phyloP scores from a whole-genome alignment of 805 yeast genomes.

The Teunomyces gatunensis region DNA sequence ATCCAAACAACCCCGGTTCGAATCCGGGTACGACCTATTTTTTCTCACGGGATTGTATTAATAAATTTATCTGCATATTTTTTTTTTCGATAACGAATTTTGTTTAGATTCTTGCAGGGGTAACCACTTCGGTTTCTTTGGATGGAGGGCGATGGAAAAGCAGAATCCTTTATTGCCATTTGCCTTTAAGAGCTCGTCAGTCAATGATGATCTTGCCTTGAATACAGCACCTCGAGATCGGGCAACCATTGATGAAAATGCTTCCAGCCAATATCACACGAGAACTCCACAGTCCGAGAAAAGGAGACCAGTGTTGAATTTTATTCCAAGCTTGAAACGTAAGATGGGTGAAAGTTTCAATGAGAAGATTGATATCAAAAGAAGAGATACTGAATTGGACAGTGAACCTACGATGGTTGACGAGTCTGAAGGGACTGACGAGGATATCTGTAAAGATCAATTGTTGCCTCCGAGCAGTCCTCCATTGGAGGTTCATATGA shows the following conservation, averaged over 20 bases:
- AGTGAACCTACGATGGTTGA: constrained; percentile 20
- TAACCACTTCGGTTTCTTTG: background rate
- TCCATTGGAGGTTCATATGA: constrained; percentile 29
- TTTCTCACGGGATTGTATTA: background rate
- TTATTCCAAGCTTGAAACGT: constrained; percentile 36
- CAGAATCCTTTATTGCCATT: constrained; percentile 47
- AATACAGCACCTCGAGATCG: constrained; percentile 41
- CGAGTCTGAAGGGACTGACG: constrained; percentile 13
- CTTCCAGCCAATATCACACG: constrained; percentile 44
- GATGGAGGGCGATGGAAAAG: constrained; percentile 19
- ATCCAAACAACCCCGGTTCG: constrained; percentile 83
- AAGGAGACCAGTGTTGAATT: constrained; percentile 18
- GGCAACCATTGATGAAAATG: constrained; percentile 41
- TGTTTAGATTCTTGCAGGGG: background rate
- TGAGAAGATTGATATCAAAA: constrained; percentile 39
- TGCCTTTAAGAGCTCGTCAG: constrained; percentile 39
- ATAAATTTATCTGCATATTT: background rate
- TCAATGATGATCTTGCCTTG: constrained; percentile 29
- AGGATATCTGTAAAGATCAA: constrained; percentile 5
- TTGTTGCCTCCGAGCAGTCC: constrained; percentile 37
- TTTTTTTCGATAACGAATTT: background rate
- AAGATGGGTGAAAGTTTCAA: constrained; percentile 44
- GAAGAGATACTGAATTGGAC: constrained; percentile 24
- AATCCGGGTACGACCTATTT: constrained; percentile 73
- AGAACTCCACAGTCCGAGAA: constrained; percentile 16